phyloP scores from a whole-genome alignment of 2,329 filamentous ascomycete genomes.

The Claviceps africana region DNA sequence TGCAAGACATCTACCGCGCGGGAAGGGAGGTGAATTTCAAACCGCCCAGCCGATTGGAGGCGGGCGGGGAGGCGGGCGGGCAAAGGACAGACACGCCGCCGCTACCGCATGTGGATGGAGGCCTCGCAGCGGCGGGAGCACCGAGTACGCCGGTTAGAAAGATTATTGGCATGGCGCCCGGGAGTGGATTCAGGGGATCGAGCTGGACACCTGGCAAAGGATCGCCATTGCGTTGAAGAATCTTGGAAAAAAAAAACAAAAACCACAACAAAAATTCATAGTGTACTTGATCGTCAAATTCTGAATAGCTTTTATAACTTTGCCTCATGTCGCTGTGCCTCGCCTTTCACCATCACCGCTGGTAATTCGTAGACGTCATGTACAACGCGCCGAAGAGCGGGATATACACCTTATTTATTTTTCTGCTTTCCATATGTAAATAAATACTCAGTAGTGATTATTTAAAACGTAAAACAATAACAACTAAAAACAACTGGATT shows the following conservation, averaged over 20 bases:
- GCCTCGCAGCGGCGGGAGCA: constrained; percentile 11
- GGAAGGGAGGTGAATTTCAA: constrained; percentile 36
- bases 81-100: constrained; percentile 42
- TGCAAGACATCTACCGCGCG: constrained; percentile 67
- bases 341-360: neutral
- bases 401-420: neutral
- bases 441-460: neutral
- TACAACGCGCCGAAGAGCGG: neutral
- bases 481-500: neutral
- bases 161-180: constrained; percentile 20
- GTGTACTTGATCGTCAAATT: neutral
- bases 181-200: constrained; percentile 23
- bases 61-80: constrained; percentile 26
- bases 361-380: too few species aligned
- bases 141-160: constrained; percentile 35
- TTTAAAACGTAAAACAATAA: neutral
- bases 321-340: neutral
- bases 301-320: neutral
- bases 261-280: neutral
- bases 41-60: constrained; percentile 33
- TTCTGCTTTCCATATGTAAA: neutral
- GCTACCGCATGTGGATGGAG: constrained; percentile 21
- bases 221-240: constrained; percentile 19
- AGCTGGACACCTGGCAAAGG: constrained; percentile 34
- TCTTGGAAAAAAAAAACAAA: neutral